These are phyloP conservation scores for Fusarium pseudoanthophilum DNA, from an alignment of 2,329 filamentous ascomycete genomes.

Conservation along the genomic window DNA sequence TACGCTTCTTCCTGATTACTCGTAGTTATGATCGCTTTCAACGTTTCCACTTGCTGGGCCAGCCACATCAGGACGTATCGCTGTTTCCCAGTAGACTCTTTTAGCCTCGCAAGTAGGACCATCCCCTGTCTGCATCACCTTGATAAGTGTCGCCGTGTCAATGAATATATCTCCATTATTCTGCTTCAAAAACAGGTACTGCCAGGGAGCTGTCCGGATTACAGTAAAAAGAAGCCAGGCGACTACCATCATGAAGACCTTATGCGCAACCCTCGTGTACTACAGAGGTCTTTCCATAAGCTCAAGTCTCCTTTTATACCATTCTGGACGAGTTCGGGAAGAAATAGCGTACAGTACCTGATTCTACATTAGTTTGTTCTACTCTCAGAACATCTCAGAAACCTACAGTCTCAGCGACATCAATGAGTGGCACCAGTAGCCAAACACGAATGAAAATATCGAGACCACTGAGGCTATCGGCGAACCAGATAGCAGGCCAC, in stretches of 20 bases:
- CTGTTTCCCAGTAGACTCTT: neutral
- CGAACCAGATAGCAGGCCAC: slow-evolving; percentile 35
- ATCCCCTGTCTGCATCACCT: neutral
- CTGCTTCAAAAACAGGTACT: neutral
- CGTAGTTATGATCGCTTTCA: neutral
- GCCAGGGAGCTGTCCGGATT: neutral
- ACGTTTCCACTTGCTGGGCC: neutral
- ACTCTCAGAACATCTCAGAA: neutral
- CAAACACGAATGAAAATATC: slow-evolving; percentile 27
- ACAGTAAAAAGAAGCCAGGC: neutral
- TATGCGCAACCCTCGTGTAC: slow-evolving; percentile 8
- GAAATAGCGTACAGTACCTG: slow-evolving; percentile 7
- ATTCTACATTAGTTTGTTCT: neutral
- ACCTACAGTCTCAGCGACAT: slow-evolving; percentile 40
- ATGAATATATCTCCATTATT: neutral
- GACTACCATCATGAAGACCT: neutral
- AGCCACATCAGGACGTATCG: neutral
- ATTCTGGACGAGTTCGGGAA: neutral
- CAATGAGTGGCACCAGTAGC: slow-evolving; percentile 39
- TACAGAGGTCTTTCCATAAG: slow-evolving; percentile 16
- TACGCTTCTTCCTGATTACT: neutral
- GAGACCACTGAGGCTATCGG: slow-evolving; percentile 4
- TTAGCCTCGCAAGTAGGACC: neutral
- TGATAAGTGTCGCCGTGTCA: neutral
- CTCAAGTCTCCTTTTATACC: slow-evolving; percentile 7